Percentiles rank a stretch among this genome's conserved stretches.
Evolutionary conservation across 73 alveolate species (phyloP).

Genomic region (Stentor roeselii): DNA sequence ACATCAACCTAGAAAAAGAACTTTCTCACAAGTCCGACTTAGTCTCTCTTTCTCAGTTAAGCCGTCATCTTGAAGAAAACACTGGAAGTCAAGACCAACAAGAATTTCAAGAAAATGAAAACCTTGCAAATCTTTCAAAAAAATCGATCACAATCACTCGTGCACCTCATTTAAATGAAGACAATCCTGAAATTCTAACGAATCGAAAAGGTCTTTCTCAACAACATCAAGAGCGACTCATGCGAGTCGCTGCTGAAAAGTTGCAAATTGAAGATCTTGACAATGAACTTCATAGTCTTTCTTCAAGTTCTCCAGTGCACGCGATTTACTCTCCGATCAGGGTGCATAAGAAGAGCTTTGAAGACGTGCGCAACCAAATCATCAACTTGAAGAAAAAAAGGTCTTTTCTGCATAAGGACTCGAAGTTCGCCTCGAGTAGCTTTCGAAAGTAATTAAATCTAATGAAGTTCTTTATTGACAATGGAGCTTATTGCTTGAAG

Average conservation of each 20-base stretch:
- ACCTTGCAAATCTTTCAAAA: too few relatives aligned
- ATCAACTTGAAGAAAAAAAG: background rate
- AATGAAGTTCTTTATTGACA: slow-evolving; percentile 12
- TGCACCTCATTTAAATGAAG: background rate
- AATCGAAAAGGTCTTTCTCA: background rate
- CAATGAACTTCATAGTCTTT: background rate
- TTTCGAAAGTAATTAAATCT: too few relatives aligned
- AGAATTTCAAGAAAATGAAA: background rate
- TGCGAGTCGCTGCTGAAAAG: background rate
- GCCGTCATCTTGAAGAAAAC: background rate
- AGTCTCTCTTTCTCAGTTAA: too few relatives aligned
- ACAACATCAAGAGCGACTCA: background rate
- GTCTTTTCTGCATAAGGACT: background rate
- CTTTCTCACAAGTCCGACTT: background rate
- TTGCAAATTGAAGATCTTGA: background rate
- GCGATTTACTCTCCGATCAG: background rate
- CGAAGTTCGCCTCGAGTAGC: too few relatives aligned
- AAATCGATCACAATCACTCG: too few relatives aligned
- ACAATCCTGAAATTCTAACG: background rate
- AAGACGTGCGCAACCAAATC: background rate
- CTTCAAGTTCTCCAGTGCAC: background rate
- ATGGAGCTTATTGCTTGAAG: slow-evolving; percentile 27
- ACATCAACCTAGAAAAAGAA: background rate
- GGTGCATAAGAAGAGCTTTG: background rate
- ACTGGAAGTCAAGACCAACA: background rate